Evolutionary conservation across 2,329 filamentous ascomycete genomes (phyloP), one percentile per base, ranked within the genome.

Genomic region (Monosporascus ibericus): DNA sequence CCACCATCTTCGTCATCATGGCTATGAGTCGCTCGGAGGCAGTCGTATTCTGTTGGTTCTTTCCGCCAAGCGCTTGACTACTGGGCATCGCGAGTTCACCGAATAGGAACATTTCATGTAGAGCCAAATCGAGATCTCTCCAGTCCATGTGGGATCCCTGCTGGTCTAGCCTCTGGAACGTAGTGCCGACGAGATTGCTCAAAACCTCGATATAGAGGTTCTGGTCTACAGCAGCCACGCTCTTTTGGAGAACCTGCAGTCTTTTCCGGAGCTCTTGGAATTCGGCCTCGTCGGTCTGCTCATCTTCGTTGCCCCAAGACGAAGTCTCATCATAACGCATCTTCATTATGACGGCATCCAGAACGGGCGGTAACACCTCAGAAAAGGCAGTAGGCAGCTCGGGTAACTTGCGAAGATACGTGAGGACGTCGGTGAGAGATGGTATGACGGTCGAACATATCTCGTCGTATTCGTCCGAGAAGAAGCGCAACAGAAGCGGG

Each of bases 291-390:
- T 97, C 94, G 2, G 91, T 95, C 69, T 95, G 87, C 62, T 95
- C 92, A 62, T 95, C 91, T 66, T 96, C 92, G 53, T 92, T 86
- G 38, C 92, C 92, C 92, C 92, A 97, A 20, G 82, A 87, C 1
- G 89, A 88, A 6, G 92, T 96, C 67, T 96, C 92, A 63, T 99
- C 94, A 65, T 95, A 97, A 66, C 92, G 87, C 91, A 97, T 96
- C 74, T 99, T 99, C 52, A 83, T 79, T 54, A 99, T 88, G 62
- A 97, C 92, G 51, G 91, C 90, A 68, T 96, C 90, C 53, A 99
- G 75, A 49, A 97, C 91, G 5, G 90, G 88, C 25, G 88, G 83
- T 14, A 99, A 78, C 80, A 96, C 94, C 49, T 82, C 79, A n/a
- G 83, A 78, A 68, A 95, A 94, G 51, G 88, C 82, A 47, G 79